A percentile compares a stretch with the other conserved stretches of the same genome.
Evolutionary conservation across 1,139 yeast genomes (phyloP).

Genomic region (Blastobotrys arbuscula): DNA sequence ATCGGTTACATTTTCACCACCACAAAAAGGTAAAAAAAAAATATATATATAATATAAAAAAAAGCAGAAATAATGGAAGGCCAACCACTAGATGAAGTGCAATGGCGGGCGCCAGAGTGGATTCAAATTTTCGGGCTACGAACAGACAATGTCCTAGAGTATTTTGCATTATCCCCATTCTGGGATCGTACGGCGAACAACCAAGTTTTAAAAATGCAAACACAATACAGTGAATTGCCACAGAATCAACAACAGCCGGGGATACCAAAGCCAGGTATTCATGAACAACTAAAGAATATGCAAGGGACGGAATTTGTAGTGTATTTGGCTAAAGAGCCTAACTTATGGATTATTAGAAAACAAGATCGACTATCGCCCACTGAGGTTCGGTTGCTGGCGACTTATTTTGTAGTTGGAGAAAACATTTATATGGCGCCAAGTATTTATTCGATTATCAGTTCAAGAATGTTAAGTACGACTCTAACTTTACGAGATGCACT

Average conservation of each 20-base stretch:
- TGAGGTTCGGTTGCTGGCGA: constrained; percentile 52
- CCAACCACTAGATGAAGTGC: constrained; percentile 65
- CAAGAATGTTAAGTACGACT: constrained; percentile 43
- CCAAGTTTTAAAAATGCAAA: constrained; percentile 92
- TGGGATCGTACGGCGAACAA: constrained; percentile 91
- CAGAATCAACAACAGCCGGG: constrained; percentile 23
- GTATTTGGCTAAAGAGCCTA: constrained; percentile 75
- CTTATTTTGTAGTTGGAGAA: constrained; percentile 85
- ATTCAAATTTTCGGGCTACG: constrained; percentile 76
- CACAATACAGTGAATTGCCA: constrained; percentile 65
- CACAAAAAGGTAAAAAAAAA: background rate
- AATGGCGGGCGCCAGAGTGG: constrained; percentile 98
- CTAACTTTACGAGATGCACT: constrained; percentile 30
- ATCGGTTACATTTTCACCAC: constrained; percentile 2
- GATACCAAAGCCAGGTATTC: constrained; percentile 30
- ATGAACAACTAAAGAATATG: constrained; percentile 63
- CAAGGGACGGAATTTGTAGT: constrained; percentile 81
- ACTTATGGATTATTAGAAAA: constrained; percentile 83
- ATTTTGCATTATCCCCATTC: constrained; percentile 90
- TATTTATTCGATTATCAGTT: constrained; percentile 49
- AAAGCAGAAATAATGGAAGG: background rate
- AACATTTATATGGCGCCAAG: constrained; percentile 88
- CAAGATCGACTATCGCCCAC: constrained; percentile 58
- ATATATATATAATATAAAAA: too few species aligned
- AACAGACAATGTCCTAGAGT: constrained; percentile 86